Percentiles rank a stretch among this genome's conserved stretches.
These are phyloP conservation scores for Globisporangium paddicum DNA, from an alignment of 352 stramenopile species.

Conservation along the genomic window DNA sequence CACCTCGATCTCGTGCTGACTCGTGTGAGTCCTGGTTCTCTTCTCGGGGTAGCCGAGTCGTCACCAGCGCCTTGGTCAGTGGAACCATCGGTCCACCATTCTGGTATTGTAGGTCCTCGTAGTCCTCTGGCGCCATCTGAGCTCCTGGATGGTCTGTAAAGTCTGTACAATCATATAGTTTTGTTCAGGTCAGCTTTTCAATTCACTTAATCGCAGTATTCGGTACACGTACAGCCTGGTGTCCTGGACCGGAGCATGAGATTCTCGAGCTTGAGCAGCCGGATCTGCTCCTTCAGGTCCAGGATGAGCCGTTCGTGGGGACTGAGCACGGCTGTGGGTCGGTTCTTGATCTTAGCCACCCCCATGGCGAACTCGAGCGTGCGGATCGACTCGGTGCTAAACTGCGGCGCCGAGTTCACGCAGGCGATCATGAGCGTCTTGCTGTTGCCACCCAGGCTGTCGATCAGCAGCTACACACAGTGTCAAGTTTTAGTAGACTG, in stretches of 20 bases:
- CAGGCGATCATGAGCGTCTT: conserved; percentile 82
- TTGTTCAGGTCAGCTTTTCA: conserved; percentile 1
- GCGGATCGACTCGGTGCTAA: conserved; percentile 52
- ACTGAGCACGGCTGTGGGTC: conserved; percentile 52
- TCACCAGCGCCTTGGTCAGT: conserved; percentile 18
- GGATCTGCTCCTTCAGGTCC: conserved; percentile 65
- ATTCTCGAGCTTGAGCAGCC: conserved; percentile 63
- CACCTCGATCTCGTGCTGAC: neutral
- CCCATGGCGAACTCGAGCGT: conserved; percentile 80
- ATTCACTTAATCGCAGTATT: neutral
- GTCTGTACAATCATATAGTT: conserved; percentile 23
- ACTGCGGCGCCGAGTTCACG: conserved; percentile 51
- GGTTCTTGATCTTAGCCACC: conserved; percentile 78
- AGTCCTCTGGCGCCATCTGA: conserved; percentile 1
- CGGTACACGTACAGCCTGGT: conserved; percentile 43
- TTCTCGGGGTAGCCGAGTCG: neutral
- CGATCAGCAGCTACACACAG: conserved; percentile 43
- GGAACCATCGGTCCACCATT: conserved; percentile 9
- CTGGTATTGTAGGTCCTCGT: neutral
- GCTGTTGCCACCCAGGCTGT: conserved; percentile 67
- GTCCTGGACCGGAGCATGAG: conserved; percentile 59
- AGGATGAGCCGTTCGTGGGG: conserved; percentile 71
- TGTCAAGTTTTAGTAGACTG: neutral
- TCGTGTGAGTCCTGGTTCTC: conserved; percentile 13
- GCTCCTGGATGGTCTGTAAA: conserved; percentile 36